Percentiles rank a stretch among this genome's conserved stretches.
Evolutionary conservation across 805 yeast species (phyloP).

Genomic region (Zygosaccharomyces rouxii): DNA sequence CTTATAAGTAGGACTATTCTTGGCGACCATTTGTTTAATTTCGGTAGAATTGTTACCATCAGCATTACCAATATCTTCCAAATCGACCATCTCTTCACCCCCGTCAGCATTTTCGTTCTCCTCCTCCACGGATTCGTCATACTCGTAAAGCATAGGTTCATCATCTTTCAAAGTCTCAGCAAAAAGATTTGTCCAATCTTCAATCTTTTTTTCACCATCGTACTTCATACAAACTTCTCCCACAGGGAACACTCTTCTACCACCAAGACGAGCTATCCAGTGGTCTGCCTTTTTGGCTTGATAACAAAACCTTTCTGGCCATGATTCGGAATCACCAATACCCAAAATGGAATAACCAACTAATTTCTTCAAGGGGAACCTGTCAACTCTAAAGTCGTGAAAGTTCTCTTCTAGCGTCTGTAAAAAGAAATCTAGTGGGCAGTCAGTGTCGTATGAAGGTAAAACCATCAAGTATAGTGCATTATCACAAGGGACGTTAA

Average conservation of each 20-base stretch:
- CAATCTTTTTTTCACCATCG: conserved; percentile 53
- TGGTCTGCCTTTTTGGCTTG: conserved; percentile 75
- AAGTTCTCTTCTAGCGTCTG: conserved; percentile 76
- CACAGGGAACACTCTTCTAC: conserved; percentile 73
- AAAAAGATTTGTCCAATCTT: conserved; percentile 64
- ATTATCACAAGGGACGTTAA: conserved; percentile 54
- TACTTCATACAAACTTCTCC: conserved; percentile 80
- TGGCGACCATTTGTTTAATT: conserved; percentile 81
- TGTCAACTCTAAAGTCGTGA: conserved; percentile 81
- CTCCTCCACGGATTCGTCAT: conserved; percentile 51
- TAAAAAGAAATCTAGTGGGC: conserved; percentile 83
- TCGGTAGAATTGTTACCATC: conserved; percentile 29
- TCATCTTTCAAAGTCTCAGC: conserved; percentile 60
- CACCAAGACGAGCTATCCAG: conserved; percentile 80
- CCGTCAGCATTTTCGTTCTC: conserved; percentile 39
- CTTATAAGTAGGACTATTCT: conserved; percentile 82
- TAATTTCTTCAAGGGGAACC: conserved; percentile 63
- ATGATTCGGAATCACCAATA: conserved; percentile 80
- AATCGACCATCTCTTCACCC: conserved; percentile 55
- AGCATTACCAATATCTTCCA: conserved; percentile 77
- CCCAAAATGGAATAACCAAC: conserved; percentile 85
- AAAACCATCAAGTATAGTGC: conserved; percentile 66
- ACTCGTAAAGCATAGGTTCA: conserved; percentile 61
- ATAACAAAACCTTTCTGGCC: conserved; percentile 82
- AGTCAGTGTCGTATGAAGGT: conserved; percentile 90